A percentile compares a stretch with the other conserved stretches of the same genome.
phyloP scores from a whole-genome alignment of 169 alveolate genomes.

The Babesia ovis region DNA sequence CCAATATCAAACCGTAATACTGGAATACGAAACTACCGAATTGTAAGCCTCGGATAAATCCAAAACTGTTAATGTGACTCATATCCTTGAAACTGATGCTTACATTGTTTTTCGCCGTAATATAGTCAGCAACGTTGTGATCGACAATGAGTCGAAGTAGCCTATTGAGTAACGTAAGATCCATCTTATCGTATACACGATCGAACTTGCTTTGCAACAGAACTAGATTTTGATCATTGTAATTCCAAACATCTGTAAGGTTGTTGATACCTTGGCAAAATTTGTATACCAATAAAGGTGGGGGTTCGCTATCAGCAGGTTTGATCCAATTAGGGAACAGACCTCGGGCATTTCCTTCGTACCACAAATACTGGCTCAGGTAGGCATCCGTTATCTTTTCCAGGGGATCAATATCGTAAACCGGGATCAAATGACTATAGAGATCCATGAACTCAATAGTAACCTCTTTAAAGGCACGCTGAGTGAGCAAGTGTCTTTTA shows the following conservation, averaged over 20 bases:
- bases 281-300: conserved; percentile 98
- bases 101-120: conserved; percentile 98
- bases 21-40: conserved; percentile 97
- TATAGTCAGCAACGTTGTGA: conserved; percentile 99
- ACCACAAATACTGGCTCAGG: conserved; percentile 99
- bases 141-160: conserved; percentile 97
- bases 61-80: conserved; percentile 98
- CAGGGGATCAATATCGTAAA: conserved; percentile 99
- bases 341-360: conserved; percentile 97
- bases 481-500: conserved; percentile 97
- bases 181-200: conserved; percentile 95
- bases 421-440: conserved; percentile 97
- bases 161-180: conserved; percentile 95
- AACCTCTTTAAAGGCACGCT: conserved; percentile 99
- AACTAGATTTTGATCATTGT: conserved; percentile 89
- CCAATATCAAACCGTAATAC: conserved; percentile 90
- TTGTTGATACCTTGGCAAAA: conserved; percentile 99
- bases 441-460: conserved; percentile 98
- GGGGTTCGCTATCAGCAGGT: conserved; percentile 99
- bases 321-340: conserved; percentile 99
- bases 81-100: conserved; percentile 97
- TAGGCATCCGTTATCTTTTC: conserved; percentile 99
- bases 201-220: conserved; percentile 89
- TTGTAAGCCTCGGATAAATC: conserved; percentile 97
- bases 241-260: conserved; percentile 96